Percentiles rank a stretch among this genome's conserved stretches.
phyloP scores from a whole-genome alignment of 345 rosid genomes.

The Erysimum cheiranthoides region DNA sequence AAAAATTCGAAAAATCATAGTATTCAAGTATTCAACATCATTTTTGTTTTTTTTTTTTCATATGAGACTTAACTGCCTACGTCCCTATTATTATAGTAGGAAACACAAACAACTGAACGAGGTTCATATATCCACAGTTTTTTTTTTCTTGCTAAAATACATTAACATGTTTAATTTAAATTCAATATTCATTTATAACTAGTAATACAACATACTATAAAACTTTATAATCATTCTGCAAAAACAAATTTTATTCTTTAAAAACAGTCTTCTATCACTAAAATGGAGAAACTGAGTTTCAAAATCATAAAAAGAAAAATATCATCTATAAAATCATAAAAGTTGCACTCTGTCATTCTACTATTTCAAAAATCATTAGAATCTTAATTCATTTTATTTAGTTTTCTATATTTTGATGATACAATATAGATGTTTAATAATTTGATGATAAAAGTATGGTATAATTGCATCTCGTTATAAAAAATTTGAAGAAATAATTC shows the following conservation, averaged over 20 bases:
- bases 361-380: background rate
- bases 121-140: too few species aligned
- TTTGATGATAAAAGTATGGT: too few species aligned
- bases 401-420: background rate
- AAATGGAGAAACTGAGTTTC: background rate
- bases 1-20: slow-evolving; percentile 15
- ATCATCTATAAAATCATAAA: background rate
- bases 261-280: background rate
- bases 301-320: background rate
- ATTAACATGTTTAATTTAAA: background rate
- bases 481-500: background rate
- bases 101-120: too few species aligned
- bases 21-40: background rate
- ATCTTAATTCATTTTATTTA: background rate
- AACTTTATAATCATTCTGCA: background rate
- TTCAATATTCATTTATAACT: background rate
- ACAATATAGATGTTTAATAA: too few species aligned
- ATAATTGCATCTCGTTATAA: background rate
- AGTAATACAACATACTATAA: background rate
- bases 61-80: background rate
- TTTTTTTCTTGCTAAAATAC: background rate
- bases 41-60: background rate
- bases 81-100: background rate
- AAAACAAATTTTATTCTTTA: too few species aligned
- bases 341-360: background rate